A percentile compares a stretch with the other conserved stretches of the same genome.
Evolutionary conservation across 768 basidiomycete genomes (phyloP).

Genomic region (Hypholoma sublateritium): DNA sequence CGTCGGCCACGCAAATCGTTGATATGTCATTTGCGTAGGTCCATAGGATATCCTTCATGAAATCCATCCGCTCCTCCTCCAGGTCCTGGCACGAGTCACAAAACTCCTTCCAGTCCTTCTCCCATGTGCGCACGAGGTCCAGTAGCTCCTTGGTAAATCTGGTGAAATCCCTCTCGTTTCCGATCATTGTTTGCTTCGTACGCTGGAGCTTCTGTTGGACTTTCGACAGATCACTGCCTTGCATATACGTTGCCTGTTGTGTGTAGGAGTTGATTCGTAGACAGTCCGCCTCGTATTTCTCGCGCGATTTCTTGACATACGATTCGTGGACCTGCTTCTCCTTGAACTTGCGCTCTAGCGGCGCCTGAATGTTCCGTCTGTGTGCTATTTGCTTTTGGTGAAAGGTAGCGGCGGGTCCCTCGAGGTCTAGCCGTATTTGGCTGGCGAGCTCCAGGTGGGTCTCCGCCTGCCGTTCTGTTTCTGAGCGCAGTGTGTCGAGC

Average conservation of each 20-base stretch:
- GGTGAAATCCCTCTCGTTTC: conserved; percentile 88
- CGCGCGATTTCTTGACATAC: conserved; percentile 82
- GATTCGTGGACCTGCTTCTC: conserved; percentile 82
- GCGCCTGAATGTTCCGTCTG: conserved; percentile 65
- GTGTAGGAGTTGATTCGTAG: conserved; percentile 87
- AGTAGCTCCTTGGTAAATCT: conserved; percentile 76
- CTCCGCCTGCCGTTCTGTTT: conserved; percentile 79
- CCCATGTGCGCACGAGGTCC: conserved; percentile 81
- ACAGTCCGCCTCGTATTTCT: conserved; percentile 89
- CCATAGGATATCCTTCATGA: conserved; percentile 95
- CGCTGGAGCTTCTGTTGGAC: conserved; percentile 80
- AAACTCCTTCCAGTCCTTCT: conserved; percentile 90
- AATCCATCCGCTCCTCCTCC: conserved; percentile 92
- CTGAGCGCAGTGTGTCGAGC: conserved; percentile 74
- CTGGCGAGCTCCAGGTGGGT: conserved; percentile 72
- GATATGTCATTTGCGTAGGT: conserved; percentile 93
- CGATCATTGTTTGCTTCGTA: conserved; percentile 82
- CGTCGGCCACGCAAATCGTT: conserved; percentile 92
- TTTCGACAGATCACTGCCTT: conserved; percentile 88
- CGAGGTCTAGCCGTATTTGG: conserved; percentile 72
- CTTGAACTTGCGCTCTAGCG: conserved; percentile 88
- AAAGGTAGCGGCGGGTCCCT: conserved; percentile 60
- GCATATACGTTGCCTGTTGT: conserved; percentile 79
- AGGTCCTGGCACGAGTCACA: conserved; percentile 97
- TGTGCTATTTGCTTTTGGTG: conserved; percentile 64